These are phyloP conservation scores for Durio zibethinus DNA, from an alignment of 345 rosid genomes.

Conservation along the genomic window DNA sequence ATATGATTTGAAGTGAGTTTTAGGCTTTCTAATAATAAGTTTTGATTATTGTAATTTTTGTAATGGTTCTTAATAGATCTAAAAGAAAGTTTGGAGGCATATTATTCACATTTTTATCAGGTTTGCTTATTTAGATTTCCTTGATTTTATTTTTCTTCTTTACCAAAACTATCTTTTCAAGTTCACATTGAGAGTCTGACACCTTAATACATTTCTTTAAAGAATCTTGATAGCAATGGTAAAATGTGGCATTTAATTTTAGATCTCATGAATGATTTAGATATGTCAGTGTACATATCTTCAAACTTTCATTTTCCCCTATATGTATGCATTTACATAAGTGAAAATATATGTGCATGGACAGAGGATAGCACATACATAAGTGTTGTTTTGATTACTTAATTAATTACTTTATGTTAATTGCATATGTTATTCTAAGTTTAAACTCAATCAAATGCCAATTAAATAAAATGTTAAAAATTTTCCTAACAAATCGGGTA, in stretches of 20 bases:
- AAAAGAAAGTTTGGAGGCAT: conserved; percentile 96
- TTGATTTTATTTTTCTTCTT: not conserved
- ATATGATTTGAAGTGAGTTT: not conserved
- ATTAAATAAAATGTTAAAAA: too few species aligned
- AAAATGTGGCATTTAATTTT: conserved; percentile 98
- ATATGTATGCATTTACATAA: not conserved
- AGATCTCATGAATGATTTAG: conserved; percentile 92
- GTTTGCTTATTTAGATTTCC: conserved; percentile 30
- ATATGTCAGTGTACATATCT: conserved; percentile 32
- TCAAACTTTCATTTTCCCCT: not conserved
- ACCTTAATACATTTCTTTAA: conserved; percentile 31
- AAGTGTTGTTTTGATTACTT: not conserved
- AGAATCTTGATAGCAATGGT: conserved; percentile 90
- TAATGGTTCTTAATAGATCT: conserved; percentile 97
- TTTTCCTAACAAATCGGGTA: too few species aligned
- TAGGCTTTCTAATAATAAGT: not conserved
- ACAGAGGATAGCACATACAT: not conserved
- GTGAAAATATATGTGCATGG: not conserved
- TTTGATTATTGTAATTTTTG: conserved; percentile 20
- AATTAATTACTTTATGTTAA: too few species aligned
- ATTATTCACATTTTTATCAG: conserved; percentile 93
- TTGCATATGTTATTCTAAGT: too few species aligned
- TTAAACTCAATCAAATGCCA: too few species aligned
- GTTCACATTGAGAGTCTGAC: conserved; percentile 1
- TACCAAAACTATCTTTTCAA: not conserved